Evolutionary conservation across 2,329 filamentous ascomycete species (phyloP).

Genomic region (Xylariales sp.): DNA sequence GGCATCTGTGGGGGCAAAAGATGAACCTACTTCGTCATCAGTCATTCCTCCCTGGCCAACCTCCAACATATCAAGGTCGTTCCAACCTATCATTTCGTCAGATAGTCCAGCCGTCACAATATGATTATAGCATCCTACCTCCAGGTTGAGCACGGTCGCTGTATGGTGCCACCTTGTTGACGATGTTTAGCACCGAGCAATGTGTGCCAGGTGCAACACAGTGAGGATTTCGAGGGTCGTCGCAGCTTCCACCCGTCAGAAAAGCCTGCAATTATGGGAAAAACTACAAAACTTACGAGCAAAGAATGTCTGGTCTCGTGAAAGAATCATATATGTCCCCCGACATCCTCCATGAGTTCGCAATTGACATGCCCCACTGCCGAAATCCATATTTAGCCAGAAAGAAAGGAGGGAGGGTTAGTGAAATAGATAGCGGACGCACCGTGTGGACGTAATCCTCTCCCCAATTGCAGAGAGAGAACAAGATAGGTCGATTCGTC

Average conservation of each 20-base stretch:
- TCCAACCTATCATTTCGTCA: constrained; percentile 12
- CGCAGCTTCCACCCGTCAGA: constrained; percentile 22
- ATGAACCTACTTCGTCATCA: constrained; percentile 13
- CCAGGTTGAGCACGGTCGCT: constrained; percentile 6
- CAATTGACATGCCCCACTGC: constrained; percentile 22
- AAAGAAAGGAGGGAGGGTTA: too few relatives aligned
- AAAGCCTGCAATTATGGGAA: too few relatives aligned
- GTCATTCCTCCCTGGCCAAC: constrained; percentile 15
- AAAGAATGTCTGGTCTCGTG: constrained; percentile 26
- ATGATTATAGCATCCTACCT: too few relatives aligned
- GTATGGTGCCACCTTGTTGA: constrained; percentile 18
- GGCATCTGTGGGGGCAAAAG: too few relatives aligned
- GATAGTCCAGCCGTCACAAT: too few relatives aligned
- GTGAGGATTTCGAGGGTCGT: constrained; percentile 17
- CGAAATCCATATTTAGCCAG: too few relatives aligned
- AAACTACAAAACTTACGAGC: too few relatives aligned
- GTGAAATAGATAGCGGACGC: too few relatives aligned
- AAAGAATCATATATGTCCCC: constrained; percentile 29
- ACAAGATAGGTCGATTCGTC: constrained; percentile 25
- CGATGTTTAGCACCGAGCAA: constrained; percentile 21
- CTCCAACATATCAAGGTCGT: constrained; percentile 17
- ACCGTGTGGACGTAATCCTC: constrained; percentile 21
- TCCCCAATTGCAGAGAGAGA: constrained; percentile 30
- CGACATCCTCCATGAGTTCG: constrained; percentile 28
- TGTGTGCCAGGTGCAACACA: constrained; percentile 17